A percentile compares a stretch with the other conserved stretches of the same genome.
Conservation (phyloP, 1,139 yeast species). For the Yamadazyma diddensiae region DNA sequence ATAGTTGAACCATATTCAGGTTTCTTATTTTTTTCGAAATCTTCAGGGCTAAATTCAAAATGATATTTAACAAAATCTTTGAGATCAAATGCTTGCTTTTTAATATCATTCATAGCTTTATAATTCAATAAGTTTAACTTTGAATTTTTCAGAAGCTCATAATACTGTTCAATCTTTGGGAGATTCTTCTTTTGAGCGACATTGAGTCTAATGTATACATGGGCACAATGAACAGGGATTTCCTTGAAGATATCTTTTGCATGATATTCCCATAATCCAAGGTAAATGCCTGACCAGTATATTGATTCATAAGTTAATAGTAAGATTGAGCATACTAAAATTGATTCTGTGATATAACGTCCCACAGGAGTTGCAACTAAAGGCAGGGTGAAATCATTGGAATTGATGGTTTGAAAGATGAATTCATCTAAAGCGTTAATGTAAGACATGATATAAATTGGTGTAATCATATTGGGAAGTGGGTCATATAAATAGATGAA, state of each 20-base stretch:
- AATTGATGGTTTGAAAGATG: constrained; percentile 4
- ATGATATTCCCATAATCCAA: constrained; percentile 56
- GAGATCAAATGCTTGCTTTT: constrained; percentile 21
- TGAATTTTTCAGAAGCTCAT: constrained; percentile 24
- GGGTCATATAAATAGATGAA: background rate
- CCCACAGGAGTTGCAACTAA: constrained; percentile 22
- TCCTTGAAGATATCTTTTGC: constrained; percentile 66
- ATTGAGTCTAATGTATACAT: constrained; percentile 56
- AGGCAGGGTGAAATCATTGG: constrained; percentile 9
- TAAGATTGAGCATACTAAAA: constrained; percentile 18
- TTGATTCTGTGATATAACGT: constrained; percentile 37
- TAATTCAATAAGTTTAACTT: constrained; percentile 26
- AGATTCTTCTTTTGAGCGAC: constrained; percentile 23
- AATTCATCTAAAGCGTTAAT: constrained; percentile 4
- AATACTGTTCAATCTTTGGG: constrained; percentile 24
- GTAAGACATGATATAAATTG: too few relatives aligned
- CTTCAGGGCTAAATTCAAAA: constrained; percentile 80
- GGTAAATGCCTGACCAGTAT: constrained; percentile 48
- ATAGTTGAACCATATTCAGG: constrained; percentile 73
- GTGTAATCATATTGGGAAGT: background rate
- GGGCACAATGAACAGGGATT: constrained; percentile 77
- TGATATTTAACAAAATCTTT: constrained; percentile 53
- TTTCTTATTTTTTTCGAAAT: constrained; percentile 53
- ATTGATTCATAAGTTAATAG: constrained; percentile 43
- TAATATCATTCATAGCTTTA: constrained; percentile 25